Evolutionary conservation across 2,329 filamentous ascomycete species (phyloP).

Genomic region (Alternaria sp.): DNA sequence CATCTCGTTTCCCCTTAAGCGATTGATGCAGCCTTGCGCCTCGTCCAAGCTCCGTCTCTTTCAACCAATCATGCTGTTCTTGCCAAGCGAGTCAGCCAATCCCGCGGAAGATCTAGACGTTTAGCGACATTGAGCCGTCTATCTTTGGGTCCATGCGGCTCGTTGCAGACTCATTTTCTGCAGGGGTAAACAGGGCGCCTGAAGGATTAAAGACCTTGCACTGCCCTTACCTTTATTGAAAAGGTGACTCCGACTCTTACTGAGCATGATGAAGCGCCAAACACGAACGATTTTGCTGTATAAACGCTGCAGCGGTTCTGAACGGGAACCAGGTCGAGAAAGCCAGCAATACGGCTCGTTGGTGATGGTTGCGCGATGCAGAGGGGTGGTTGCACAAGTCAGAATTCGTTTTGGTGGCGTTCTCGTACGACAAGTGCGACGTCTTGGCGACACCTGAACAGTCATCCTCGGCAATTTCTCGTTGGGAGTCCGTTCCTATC

Average conservation of each 20-base stretch:
- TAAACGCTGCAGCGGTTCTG: not conserved
- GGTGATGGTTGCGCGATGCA: not conserved
- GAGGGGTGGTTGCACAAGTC: not conserved
- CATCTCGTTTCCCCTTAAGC: constrained; percentile 26
- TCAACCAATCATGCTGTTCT: constrained; percentile 17
- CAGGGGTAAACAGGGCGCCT: constrained; percentile 21
- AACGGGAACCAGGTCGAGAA: not conserved
- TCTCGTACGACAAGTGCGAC: constrained; percentile 11
- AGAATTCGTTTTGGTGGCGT: constrained; percentile 10
- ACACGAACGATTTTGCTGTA: not conserved
- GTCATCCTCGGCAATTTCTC: not conserved
- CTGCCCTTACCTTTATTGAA: constrained; percentile 16
- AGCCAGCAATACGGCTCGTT: not conserved
- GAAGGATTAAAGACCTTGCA: constrained; percentile 14
- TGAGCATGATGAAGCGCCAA: not conserved
- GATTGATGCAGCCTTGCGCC: constrained; percentile 24
- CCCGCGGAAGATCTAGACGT: constrained; percentile 13
- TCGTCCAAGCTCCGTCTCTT: not conserved
- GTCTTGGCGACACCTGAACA: constrained; percentile 11
- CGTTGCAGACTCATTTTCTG: constrained; percentile 7
- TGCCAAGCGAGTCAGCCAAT: constrained; percentile 11
- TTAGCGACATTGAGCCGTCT: constrained; percentile 25
- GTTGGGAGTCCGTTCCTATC: not conserved
- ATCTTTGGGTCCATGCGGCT: constrained; percentile 22
- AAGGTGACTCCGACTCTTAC: constrained; percentile 7